Evolutionary conservation across 306 rosid species (phyloP), one percentile per base, ranked within the genome.

Genomic region (Castanea mollissima): DNA sequence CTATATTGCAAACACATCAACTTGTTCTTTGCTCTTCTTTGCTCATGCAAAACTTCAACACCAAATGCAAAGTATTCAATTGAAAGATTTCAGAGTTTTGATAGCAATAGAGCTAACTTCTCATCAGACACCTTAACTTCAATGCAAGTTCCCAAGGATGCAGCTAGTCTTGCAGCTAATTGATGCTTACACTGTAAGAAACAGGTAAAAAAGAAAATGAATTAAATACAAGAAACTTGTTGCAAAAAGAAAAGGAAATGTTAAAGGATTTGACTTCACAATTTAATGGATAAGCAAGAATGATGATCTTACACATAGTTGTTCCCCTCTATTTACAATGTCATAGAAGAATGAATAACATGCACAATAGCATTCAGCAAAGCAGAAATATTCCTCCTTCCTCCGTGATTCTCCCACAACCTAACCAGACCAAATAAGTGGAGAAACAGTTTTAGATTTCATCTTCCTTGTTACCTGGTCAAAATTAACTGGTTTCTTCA

Each of bases 291-390:
- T 2, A 76, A 64, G 80, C 59, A 79, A 52, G 60, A 46, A 68
- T 55, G 8, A 13, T 41, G 74, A 74, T n/a, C 97, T 87, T 82
- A 89, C 99, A 83, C 93, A 92, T 56, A 94, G 95, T 56, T 92
- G 99, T 65, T 94, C 97, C 78, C 92, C 92, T 86, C 93, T 90
- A 82, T 90, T 94, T 19, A 92, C 92, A 79, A 86, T 87, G 75
- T 91, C 97, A 59, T 87, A 92, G 89, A 89, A 92, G 92, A 94
- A 94, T n/a, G 97, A 91, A 83, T 90, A 90, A 74, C 97, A 94
- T 27, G 87, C 90, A 38, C 99, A 94, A 49, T 83, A 94, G 80
- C 86, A 86, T 73, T 90, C 91, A 32, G 97, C 84, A 79, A 94
- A 92, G 80, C 97, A 91, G 25, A 90, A 81, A 82, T 91, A 92